Evolutionary conservation across 1,284 basidiomycete species (phyloP).

Genomic region (Hypsizygus ulmarius): DNA sequence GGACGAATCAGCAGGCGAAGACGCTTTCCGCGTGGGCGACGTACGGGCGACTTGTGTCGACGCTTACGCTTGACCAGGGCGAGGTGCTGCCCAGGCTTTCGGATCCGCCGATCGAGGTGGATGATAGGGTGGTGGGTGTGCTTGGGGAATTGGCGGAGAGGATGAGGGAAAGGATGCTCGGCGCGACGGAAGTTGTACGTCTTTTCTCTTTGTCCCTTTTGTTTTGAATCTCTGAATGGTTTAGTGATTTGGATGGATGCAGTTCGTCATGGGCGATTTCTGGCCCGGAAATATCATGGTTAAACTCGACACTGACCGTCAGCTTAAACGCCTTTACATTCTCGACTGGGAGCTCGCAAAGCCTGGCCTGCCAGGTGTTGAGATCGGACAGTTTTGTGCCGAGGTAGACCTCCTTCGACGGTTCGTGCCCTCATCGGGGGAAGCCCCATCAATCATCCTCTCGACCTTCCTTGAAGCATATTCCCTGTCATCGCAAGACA

Average conservation of each 20-base stretch:
- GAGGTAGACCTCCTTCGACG: slow-evolving; percentile 44
- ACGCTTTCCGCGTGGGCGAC: slow-evolving; percentile 39
- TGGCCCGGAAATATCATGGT: slow-evolving; percentile 60
- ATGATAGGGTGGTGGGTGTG: slow-evolving; percentile 30
- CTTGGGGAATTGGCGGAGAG: slow-evolving; percentile 33
- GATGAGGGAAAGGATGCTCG: slow-evolving; percentile 32
- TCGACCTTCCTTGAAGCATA: slow-evolving; percentile 42
- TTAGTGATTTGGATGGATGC: too few species aligned
- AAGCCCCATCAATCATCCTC: slow-evolving; percentile 29
- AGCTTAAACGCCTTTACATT: slow-evolving; percentile 36
- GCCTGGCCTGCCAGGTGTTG: slow-evolving; percentile 47
- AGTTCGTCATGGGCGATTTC: slow-evolving; percentile 52
- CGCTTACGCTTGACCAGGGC: slow-evolving; percentile 39
- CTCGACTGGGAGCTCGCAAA: slow-evolving; percentile 58
- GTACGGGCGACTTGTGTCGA: slow-evolving; percentile 45
- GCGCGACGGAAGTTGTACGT: slow-evolving; percentile 31
- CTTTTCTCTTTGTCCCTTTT: not conserved
- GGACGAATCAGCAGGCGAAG: slow-evolving; percentile 37
- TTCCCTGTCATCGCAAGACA: slow-evolving; percentile 15
- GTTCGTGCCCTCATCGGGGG: slow-evolving; percentile 36
- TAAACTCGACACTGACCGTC: slow-evolving; percentile 20
- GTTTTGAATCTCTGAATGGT: not conserved
- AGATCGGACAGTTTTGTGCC: slow-evolving; percentile 54
- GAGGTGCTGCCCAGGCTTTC: slow-evolving; percentile 28
- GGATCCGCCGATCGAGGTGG: slow-evolving; percentile 37